Evolutionary conservation across 768 basidiomycete genomes (phyloP).

Genomic region (Hysterangium stoloniferum): DNA sequence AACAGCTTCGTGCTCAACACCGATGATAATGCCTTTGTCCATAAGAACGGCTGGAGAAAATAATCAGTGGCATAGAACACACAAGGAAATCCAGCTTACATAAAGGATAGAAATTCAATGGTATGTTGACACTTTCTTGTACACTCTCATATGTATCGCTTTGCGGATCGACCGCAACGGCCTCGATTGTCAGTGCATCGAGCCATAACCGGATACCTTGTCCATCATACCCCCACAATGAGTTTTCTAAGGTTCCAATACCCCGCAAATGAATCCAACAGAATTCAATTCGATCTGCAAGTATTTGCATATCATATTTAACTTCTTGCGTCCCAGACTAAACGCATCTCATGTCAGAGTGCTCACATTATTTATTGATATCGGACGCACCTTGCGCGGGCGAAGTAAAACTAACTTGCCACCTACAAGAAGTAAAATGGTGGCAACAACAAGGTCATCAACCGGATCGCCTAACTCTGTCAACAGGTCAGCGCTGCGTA

Average conservation of each 20-base stretch:
- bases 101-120: constrained; percentile 90
- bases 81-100: constrained; percentile 44
- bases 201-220: constrained; percentile 87
- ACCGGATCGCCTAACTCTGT: constrained; percentile 90
- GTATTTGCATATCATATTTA: constrained; percentile 94
- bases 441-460: constrained; percentile 88
- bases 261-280: constrained; percentile 98
- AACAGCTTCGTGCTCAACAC: constrained; percentile 83
- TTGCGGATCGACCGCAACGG: constrained; percentile 26
- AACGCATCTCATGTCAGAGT: too few species aligned
- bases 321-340: constrained; percentile 83
- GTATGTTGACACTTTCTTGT: constrained; percentile 89
- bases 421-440: constrained; percentile 92
- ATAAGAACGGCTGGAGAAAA: constrained; percentile 75
- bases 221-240: constrained; percentile 95
- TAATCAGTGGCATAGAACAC: neutral
- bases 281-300: constrained; percentile 95
- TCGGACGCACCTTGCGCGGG: constrained; percentile 63
- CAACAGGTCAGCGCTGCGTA: constrained; percentile 11
- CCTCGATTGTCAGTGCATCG: constrained; percentile 88
- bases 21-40: constrained; percentile 99
- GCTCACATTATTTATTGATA: constrained; percentile 6
- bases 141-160: constrained; percentile 44
- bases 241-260: constrained; percentile 90
- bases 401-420: constrained; percentile 84